Evolutionary conservation across 768 basidiomycete genomes (phyloP).

Genomic region (Xerocomus potaroensis): DNA sequence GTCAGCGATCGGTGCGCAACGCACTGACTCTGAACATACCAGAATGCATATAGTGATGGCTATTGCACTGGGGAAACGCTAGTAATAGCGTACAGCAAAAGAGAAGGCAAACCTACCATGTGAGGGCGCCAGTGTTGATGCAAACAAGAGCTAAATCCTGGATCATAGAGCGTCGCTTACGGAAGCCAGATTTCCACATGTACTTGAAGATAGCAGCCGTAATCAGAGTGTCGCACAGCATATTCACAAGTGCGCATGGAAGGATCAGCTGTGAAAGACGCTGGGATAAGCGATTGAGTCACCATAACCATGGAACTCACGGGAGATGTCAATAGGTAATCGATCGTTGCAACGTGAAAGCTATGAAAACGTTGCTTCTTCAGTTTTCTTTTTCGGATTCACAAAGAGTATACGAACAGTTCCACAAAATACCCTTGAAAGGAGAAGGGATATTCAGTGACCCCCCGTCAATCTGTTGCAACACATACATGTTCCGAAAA

Average conservation of each 20-base stretch:
- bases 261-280: neutral
- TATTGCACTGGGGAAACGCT: neutral
- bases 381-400: neutral
- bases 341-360: neutral
- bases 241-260: neutral
- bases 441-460: neutral
- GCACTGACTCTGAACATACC: neutral
- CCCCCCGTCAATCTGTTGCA: neutral
- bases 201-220: slow-evolving; percentile 8
- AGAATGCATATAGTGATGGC: neutral
- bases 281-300: neutral
- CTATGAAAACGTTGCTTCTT: neutral
- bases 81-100: neutral
- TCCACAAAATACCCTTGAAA: neutral
- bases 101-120: slow-evolving; percentile 1
- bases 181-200: slow-evolving; percentile 17
- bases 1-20: neutral
- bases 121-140: slow-evolving; percentile 10
- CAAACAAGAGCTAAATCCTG: slow-evolving; percentile 12
- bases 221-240: slow-evolving; percentile 2
- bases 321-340: neutral
- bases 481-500: slow-evolving; percentile 9
- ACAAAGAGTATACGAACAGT: slow-evolving; percentile 1
- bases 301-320: neutral
- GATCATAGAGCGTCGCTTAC: slow-evolving; percentile 1